Evolutionary conservation across 1,139 yeast genomes (phyloP).

Genomic region (Kluyveromyces marxianus): DNA sequence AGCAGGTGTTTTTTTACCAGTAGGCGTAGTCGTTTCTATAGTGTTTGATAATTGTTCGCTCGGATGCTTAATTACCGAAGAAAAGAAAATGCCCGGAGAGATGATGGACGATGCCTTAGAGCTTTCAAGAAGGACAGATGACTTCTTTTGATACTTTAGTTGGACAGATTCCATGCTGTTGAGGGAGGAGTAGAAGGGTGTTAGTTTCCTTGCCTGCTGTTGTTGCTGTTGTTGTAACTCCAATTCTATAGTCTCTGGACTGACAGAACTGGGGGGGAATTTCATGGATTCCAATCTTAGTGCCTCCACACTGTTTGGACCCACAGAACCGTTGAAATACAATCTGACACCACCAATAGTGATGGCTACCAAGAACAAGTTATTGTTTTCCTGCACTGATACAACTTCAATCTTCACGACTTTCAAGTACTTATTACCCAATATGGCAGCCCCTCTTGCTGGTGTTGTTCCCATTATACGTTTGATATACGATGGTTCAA

Average conservation of each 20-base stretch:
- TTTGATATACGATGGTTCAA: constrained; percentile 35
- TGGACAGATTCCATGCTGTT: constrained; percentile 28
- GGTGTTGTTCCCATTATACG: constrained; percentile 53
- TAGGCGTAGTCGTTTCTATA: neutral
- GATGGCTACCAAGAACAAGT: constrained; percentile 73
- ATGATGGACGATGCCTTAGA: constrained; percentile 45
- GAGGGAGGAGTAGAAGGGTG: constrained; percentile 25
- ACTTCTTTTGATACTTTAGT: constrained; percentile 35
- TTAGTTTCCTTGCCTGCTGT: constrained; percentile 34
- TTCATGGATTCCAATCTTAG: constrained; percentile 49
- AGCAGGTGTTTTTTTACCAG: constrained; percentile 1
- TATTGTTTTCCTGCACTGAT: constrained; percentile 55
- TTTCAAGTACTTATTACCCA: constrained; percentile 35
- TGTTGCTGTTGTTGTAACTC: constrained; percentile 35
- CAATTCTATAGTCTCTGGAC: constrained; percentile 45
- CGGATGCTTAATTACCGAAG: constrained; percentile 34
- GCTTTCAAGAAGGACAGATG: constrained; percentile 36
- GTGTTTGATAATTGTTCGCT: constrained; percentile 8
- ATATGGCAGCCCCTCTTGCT: constrained; percentile 35
- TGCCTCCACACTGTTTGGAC: constrained; percentile 34
- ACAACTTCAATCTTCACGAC: constrained; percentile 61
- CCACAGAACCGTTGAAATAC: constrained; percentile 47
- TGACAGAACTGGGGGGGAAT: constrained; percentile 67
- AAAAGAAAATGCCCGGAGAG: constrained; percentile 78
- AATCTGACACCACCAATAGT: constrained; percentile 81